These are phyloP conservation scores for Wickerhamomyces subpelliculosus DNA, from an alignment of 805 yeast species.

Conservation along the genomic window DNA sequence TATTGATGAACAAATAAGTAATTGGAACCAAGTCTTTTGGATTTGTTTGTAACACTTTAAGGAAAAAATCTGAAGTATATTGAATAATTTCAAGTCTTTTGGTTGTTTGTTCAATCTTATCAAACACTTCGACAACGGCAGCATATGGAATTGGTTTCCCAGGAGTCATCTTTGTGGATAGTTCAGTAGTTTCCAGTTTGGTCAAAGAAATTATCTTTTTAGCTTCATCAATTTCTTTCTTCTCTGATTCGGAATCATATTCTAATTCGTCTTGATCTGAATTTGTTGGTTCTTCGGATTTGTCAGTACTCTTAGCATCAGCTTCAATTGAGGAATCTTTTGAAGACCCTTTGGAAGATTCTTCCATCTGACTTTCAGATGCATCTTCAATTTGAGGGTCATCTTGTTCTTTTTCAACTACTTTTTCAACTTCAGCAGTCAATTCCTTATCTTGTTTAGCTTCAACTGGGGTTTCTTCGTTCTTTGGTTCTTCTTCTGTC, in stretches of 20 bases:
- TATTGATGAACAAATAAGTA: constrained; percentile 79
- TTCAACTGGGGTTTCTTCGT: too few species aligned
- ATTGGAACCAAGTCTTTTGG: constrained; percentile 55
- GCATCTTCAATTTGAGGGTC: background rate
- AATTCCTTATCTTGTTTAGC: background rate
- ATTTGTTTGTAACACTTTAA: constrained; percentile 49
- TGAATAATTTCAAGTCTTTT: constrained; percentile 79
- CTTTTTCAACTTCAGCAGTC: background rate
- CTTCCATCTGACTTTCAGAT: background rate
- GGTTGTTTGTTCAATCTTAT: constrained; percentile 70
- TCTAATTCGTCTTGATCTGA: constrained; percentile 13
- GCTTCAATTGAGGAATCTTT: background rate
- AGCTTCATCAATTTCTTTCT: constrained; percentile 18
- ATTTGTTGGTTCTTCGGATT: constrained; percentile 3
- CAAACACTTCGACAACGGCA: constrained; percentile 56
- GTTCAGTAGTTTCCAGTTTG: constrained; percentile 4
- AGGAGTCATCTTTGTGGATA: background rate
- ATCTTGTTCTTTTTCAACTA: background rate
- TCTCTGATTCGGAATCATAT: constrained; percentile 18
- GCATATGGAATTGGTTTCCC: constrained; percentile 27
- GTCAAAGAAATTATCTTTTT: constrained; percentile 12
- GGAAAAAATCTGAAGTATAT: constrained; percentile 65
- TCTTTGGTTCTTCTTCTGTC: background rate
- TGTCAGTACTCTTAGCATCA: background rate
- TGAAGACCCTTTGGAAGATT: background rate